These are phyloP conservation scores for Saccharum spontaneum DNA, from an alignment of 176 grass and related monocot species.

Conservation along the genomic window DNA sequence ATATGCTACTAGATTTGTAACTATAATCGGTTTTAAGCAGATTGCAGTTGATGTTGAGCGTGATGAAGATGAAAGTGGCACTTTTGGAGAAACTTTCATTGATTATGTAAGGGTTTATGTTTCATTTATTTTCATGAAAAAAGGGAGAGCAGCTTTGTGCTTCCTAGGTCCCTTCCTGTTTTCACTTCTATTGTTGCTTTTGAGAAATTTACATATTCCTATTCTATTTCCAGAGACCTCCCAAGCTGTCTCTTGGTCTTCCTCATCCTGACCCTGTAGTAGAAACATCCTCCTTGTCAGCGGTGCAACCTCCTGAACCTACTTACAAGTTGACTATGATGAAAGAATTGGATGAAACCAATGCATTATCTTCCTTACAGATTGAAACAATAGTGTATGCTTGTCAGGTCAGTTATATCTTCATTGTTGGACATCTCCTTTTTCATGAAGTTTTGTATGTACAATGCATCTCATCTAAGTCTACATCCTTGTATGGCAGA, in stretches of 20 bases:
- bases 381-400: conserved; percentile 98
- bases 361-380: conserved; percentile 87
- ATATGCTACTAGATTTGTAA: conserved; percentile 14
- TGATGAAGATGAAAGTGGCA: conserved; percentile 89
- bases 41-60: conserved; percentile 89
- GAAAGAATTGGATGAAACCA: conserved; percentile 73
- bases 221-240: conserved; percentile 67
- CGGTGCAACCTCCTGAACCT: conserved; percentile 95
- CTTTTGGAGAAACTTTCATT: conserved; percentile 83
- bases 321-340: conserved; percentile 84
- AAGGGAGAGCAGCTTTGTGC: neutral
- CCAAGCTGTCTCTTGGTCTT: conserved; percentile 77
- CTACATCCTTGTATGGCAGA: conserved; percentile 55
- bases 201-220: conserved; percentile 2
- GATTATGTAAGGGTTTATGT: conserved; percentile 69
- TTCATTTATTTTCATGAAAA: neutral
- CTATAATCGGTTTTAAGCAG: conserved; percentile 46
- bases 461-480: conserved; percentile 29
- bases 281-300: conserved; percentile 97
- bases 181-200: neutral
- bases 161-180: conserved; percentile 9
- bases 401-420: conserved; percentile 72
- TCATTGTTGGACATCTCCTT: conserved; percentile 24
- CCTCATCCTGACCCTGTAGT: conserved; percentile 97
- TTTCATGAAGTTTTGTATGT: neutral